These are phyloP conservation scores for Trichoderma virens DNA, from an alignment of 495 filamentous ascomycete genomes.

Conservation along the genomic window DNA sequence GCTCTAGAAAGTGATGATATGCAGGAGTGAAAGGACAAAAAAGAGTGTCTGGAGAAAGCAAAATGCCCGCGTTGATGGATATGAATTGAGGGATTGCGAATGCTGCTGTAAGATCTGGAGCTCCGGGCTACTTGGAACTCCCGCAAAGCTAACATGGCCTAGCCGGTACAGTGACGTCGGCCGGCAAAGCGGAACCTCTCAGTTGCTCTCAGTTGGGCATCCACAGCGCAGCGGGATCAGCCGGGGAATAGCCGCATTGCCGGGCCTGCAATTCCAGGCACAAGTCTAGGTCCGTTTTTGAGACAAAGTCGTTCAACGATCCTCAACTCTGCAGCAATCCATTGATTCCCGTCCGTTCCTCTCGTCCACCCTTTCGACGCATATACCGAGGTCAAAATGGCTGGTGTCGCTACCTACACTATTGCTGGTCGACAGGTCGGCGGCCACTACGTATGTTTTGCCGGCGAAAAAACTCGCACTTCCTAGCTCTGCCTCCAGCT, in stretches of 20 bases:
- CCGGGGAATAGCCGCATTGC: constrained; percentile 1
- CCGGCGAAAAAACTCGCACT: not conserved
- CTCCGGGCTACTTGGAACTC: not conserved
- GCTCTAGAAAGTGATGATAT: not conserved
- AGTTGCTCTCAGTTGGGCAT: not conserved
- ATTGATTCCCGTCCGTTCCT: constrained; percentile 26
- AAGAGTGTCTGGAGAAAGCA: not conserved
- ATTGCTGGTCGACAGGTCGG: constrained; percentile 85
- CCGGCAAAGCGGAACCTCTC: not conserved
- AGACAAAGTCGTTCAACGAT: not conserved
- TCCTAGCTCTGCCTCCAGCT: constrained; percentile 3
- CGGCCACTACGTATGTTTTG: constrained; percentile 77
- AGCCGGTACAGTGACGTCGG: not conserved
- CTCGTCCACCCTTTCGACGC: constrained; percentile 19
- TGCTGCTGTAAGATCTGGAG: not conserved
- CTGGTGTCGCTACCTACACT: constrained; percentile 62
- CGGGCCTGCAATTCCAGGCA: constrained; percentile 6
- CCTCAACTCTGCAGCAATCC: constrained; percentile 13
- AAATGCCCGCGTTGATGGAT: not conserved
- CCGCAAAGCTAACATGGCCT: not conserved
- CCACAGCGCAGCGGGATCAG: not conserved
- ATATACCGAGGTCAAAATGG: constrained; percentile 54
- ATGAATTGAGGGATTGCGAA: not conserved
- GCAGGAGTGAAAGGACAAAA: not conserved
- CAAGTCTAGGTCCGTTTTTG: constrained; percentile 16